Base-by-base conservation (phyloP, 164 flowering plant genomes). In the Nelumbo lutea region DNA sequence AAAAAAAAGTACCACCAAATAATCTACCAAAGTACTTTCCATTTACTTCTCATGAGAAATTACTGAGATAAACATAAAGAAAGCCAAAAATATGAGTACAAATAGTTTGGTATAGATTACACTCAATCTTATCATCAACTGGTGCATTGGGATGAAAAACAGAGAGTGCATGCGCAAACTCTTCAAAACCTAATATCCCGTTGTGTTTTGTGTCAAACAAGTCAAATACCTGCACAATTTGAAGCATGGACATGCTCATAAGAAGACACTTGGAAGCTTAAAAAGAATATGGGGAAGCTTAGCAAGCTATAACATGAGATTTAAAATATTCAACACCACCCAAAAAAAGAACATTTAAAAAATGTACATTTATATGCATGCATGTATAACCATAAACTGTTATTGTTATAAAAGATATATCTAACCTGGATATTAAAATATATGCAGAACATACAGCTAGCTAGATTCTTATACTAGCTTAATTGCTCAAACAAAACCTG, bases 71-170 rank as follows among this genome's bases (percentile, higher is more conserved):
- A 27, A 27, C 27, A 27, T 27, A 27, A 27, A 27, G 27, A 27
- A 27, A 27, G 27, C 27, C 27, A 27, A 27, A 39, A 1, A 4
- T 9, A 42, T 39, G 42, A 41, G 14, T 2, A 61, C 27, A 50
- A 67, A 7, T 52, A 61, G 42, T 44, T 27, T 42, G 52, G 5
- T 61, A 68, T 40, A 61, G 70, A 87, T 80, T 71, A 87, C 90
- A 87, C 9, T 82, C 87, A 62, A 87, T 87, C 77, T 87, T 87
- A 68, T 87, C 88, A 13, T 85, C 88, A 74, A 83, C 77, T n/a
- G 90, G 88, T 64, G 90, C 90, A 75, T 81, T 83, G 43, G 88
- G 90, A 70, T 87, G 90, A 75, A 87, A 87, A 45, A 87, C 88
- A 39, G 88, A 85, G 4, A 87, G 84, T 41, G 90, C 84, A 70